phyloP scores from a whole-genome alignment of 2,329 filamentous ascomycete species.

The Botryosphaeria dothidea region DNA sequence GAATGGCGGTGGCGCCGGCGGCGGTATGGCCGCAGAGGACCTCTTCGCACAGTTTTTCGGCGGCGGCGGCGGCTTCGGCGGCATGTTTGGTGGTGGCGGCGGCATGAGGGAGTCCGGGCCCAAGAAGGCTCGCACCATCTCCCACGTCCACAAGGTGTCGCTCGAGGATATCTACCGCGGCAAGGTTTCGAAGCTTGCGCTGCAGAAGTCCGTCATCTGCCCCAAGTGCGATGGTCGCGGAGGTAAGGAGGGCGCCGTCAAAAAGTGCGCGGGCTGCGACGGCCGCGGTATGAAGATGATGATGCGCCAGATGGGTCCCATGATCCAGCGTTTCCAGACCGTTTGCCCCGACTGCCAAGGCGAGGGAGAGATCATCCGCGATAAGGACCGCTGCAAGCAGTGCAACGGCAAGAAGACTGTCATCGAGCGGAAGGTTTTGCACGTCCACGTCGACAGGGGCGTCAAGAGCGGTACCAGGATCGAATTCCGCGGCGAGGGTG shows the following conservation, averaged over 20 bases:
- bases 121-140: conserved; percentile 90
- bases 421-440: conserved; percentile 95
- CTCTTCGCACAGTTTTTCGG: conserved; percentile 98
- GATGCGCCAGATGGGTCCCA: conserved; percentile 99
- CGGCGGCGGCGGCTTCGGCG: conserved; percentile 67
- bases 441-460: conserved; percentile 95
- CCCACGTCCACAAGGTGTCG: conserved; percentile 97
- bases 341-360: conserved; percentile 98
- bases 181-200: conserved; percentile 94
- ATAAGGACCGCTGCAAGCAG: conserved; percentile 96
- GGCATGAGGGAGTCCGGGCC: conserved; percentile 80
- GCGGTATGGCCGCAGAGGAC: conserved; percentile 93
- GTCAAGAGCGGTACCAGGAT: conserved; percentile 94
- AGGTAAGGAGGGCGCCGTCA: conserved; percentile 97
- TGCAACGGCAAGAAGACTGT: conserved; percentile 98
- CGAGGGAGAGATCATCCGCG: conserved; percentile 93
- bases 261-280: conserved; percentile 86
- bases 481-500: conserved; percentile 94
- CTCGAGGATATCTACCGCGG: conserved; percentile 97
- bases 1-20: conserved; percentile 69
- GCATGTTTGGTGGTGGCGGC: conserved; percentile 65
- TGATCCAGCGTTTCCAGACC: conserved; percentile 99
- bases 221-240: conserved; percentile 90
- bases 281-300: conserved; percentile 99
- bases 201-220: conserved; percentile 98